Evolutionary conservation across 805 yeast genomes (phyloP), one percentile per base, ranked within the genome.

Genomic region (Metschnikowia peoriensis): DNA sequence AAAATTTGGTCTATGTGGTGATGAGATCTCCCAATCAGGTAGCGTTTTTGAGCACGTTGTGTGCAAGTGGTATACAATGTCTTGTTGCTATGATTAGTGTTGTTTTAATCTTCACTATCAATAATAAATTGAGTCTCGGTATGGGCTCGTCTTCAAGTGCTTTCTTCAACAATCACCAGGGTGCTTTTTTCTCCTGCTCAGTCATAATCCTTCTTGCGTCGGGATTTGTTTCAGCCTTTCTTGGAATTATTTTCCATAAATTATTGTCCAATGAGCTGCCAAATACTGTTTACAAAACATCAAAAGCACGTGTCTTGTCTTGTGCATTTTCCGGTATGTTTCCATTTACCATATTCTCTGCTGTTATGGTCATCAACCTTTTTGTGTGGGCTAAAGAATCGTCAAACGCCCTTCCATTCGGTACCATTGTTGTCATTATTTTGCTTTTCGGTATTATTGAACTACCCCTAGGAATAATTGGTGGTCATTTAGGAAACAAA

Each of bases 351-450:
- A 73, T 84, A 0, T 67, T 88, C 51, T 52, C 78, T 0, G 72
- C 81, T 2, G 72, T 86, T 0, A 65, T 86, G 27, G 63, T 81
- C 27, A 68, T 88, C 53, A 90, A 89, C 65, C 70, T 81, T 54
- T 79, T 90, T 51, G 84, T 88, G 9, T 88, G 92, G 89, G 86
- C 86, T 1, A 79, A 84, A 59, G 85, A 85, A 56, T 84, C 94
- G 0, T 84, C 94, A 0, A 74, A 79, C 46, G 91, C 93, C 0
- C 72, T 89, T 42, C 96, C 96, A 12, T 86, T 89, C 59, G 86
- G 89, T 6, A 85, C 96, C 0, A 77, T 89, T 17, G 68, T 86
- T 7, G 77, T 81, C 1, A 66, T 89, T 41, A 66, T 87, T n/a
- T 57, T 77, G 8, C 67, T 85, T 47, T 86, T 88, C 66, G 74